Percentiles rank a stretch among this genome's conserved stretches.
These are phyloP conservation scores for Malassezia psittaci DNA, from an alignment of 1,284 basidiomycete species.

Conservation along the genomic window DNA sequence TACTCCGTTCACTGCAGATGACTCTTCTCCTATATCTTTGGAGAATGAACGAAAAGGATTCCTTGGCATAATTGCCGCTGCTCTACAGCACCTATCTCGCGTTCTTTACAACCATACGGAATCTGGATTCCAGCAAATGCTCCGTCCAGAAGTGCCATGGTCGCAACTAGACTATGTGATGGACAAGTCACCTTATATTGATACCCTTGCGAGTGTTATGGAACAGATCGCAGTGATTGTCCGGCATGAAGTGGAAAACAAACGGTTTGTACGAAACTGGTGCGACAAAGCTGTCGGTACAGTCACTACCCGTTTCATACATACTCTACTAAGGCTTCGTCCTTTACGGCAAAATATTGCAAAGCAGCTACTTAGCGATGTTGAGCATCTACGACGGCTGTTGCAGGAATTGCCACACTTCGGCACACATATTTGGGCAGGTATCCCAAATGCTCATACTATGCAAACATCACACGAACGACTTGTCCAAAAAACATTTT, in stretches of 20 bases:
- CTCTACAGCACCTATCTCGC: conserved; percentile 28
- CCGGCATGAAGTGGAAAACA: conserved; percentile 43
- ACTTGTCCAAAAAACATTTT: conserved; percentile 25
- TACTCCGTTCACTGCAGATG: conserved; percentile 64
- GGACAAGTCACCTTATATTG: conserved; percentile 31
- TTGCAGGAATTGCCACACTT: conserved; percentile 37
- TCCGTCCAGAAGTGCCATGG: conserved; percentile 36
- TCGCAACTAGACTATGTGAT: conserved; percentile 18
- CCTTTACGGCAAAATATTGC: conserved; percentile 26
- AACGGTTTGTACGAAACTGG: conserved; percentile 41
- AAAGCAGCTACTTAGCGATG: conserved; percentile 33
- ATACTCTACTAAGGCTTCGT: conserved; percentile 30
- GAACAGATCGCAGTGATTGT: conserved; percentile 41
- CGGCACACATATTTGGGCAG: conserved; percentile 9
- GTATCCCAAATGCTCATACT: conserved; percentile 19
- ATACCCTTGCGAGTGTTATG: conserved; percentile 31
- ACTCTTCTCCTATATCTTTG: conserved; percentile 59
- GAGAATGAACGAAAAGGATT: conserved; percentile 79
- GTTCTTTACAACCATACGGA: conserved; percentile 33
- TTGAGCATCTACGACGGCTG: conserved; percentile 23
- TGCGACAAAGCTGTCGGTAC: conserved; percentile 38
- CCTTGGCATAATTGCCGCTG: conserved; percentile 32
- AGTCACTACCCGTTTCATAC: conserved; percentile 24
- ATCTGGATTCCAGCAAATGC: conserved; percentile 34
- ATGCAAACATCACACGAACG: conserved; percentile 28